Percentiles rank a stretch among this genome's conserved stretches.
phyloP scores from a whole-genome alignment of 345 rosid species.

The Pelargonium nanum region DNA sequence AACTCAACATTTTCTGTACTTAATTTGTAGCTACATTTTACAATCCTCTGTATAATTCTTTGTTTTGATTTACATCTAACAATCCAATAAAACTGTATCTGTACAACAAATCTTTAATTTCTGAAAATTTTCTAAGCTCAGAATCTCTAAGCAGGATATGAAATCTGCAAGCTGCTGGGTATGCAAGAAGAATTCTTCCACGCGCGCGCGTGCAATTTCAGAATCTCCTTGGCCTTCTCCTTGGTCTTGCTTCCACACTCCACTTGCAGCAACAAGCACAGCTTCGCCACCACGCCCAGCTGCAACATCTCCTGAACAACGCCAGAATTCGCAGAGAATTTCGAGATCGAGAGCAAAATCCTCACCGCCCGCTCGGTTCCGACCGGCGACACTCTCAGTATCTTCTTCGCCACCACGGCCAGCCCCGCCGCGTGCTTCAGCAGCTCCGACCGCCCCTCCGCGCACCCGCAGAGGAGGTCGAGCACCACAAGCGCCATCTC shows the following conservation, averaged over 20 bases:
- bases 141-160: constrained; percentile 21
- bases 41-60: too few relatives aligned
- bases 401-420: constrained; percentile 33
- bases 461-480: constrained; percentile 32
- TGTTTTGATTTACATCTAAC: too few relatives aligned
- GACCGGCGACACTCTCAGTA: constrained; percentile 28
- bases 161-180: constrained; percentile 23
- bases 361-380: constrained; percentile 36
- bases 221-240: constrained; percentile 52
- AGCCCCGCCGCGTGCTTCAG: constrained; percentile 29
- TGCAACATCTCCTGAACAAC: constrained; percentile 45
- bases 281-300: constrained; percentile 56
- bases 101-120: too few relatives aligned
- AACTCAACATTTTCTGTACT: too few relatives aligned
- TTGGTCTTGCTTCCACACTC: constrained; percentile 34
- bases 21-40: too few relatives aligned
- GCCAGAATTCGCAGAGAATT: constrained; percentile 22
- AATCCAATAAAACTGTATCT: too few relatives aligned
- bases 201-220: constrained; percentile 48
- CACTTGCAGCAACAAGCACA: constrained; percentile 57
- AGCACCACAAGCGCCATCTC: constrained; percentile 32
- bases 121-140: too few relatives aligned
- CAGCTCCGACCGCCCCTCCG: constrained; percentile 33
- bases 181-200: constrained; percentile 66
- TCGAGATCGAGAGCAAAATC: constrained; percentile 23